These are phyloP conservation scores for Trichocladium antarcticum DNA, from an alignment of 495 filamentous ascomycete genomes.

Conservation along the genomic window DNA sequence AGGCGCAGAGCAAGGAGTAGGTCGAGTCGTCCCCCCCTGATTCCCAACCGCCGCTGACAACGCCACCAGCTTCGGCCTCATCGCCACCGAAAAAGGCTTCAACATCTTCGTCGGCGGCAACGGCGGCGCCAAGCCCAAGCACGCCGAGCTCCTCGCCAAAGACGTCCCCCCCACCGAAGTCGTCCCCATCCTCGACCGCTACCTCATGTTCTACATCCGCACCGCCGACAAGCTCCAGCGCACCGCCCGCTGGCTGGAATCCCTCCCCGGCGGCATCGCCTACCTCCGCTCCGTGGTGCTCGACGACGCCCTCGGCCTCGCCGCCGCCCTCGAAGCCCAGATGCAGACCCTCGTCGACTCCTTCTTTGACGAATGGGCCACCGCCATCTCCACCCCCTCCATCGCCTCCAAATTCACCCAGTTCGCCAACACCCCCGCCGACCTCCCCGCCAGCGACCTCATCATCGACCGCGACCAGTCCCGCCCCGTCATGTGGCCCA, in stretches of 20 bases:
- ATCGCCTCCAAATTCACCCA: slow-evolving; percentile 67
- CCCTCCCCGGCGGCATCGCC: slow-evolving; percentile 71
- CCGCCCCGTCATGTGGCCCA: slow-evolving; percentile 77
- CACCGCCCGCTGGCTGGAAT: slow-evolving; percentile 87
- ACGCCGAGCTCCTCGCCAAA: slow-evolving; percentile 80
- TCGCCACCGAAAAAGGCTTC: slow-evolving; percentile 90
- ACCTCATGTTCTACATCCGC: slow-evolving; percentile 92
- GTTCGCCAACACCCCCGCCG: slow-evolving; percentile 77
- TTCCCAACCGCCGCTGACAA: slow-evolving; percentile 1
- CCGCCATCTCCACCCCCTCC: slow-evolving; percentile 60
- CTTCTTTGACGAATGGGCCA: slow-evolving; percentile 96
- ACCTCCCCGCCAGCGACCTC: slow-evolving; percentile 57
- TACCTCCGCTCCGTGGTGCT: slow-evolving; percentile 79
- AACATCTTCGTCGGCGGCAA: slow-evolving; percentile 93
- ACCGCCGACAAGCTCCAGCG: slow-evolving; percentile 92
- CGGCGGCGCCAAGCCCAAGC: slow-evolving; percentile 77
- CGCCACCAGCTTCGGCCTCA: slow-evolving; percentile 67
- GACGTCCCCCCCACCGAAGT: slow-evolving; percentile 82
- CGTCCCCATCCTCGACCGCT: slow-evolving; percentile 79
- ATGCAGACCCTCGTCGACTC: slow-evolving; percentile 80
- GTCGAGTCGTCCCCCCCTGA: slow-evolving; percentile 18
- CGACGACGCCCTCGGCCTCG: slow-evolving; percentile 82
- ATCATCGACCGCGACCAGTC: slow-evolving; percentile 64
- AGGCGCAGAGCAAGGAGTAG: slow-evolving; percentile 91
- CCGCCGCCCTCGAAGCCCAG: slow-evolving; percentile 72